phyloP scores from a whole-genome alignment of 441 rosid genomes.

The Adansonia madagascariensis region DNA sequence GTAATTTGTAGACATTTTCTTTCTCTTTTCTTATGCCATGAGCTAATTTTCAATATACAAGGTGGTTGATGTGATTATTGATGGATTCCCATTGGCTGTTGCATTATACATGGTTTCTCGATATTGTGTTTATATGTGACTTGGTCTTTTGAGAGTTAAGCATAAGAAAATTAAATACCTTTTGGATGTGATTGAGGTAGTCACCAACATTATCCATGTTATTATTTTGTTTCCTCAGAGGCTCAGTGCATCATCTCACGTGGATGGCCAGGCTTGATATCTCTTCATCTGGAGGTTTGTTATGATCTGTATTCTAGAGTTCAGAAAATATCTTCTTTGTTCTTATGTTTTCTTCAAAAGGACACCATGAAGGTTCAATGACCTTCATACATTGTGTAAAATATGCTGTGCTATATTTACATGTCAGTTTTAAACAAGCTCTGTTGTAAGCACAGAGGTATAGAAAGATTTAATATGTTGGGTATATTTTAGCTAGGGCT shows the following conservation, averaged over 20 bases:
- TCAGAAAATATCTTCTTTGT: neutral
- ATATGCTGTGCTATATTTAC: neutral
- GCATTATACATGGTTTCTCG: slow-evolving; percentile 6
- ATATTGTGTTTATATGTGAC: slow-evolving; percentile 1
- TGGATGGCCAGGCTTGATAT: slow-evolving; percentile 81
- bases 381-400: neutral
- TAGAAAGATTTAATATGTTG: neutral
- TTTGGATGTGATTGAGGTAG: neutral
- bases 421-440: slow-evolving; percentile 4
- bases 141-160: neutral
- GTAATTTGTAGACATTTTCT: neutral
- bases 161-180: neutral
- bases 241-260: slow-evolving; percentile 61
- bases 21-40: neutral
- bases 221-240: slow-evolving; percentile 45
- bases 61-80: neutral
- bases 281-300: slow-evolving; percentile 71
- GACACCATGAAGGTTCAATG: neutral
- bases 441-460: neutral
- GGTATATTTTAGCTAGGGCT: neutral
- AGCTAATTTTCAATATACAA: slow-evolving; percentile 13
- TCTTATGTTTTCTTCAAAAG: slow-evolving; percentile 5
- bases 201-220: neutral
- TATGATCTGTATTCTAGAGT: slow-evolving; percentile 15
- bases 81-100: slow-evolving; percentile 14